Base-by-base conservation (phyloP, 345 rosid species). In the Leavenworthia alabamica region DNA sequence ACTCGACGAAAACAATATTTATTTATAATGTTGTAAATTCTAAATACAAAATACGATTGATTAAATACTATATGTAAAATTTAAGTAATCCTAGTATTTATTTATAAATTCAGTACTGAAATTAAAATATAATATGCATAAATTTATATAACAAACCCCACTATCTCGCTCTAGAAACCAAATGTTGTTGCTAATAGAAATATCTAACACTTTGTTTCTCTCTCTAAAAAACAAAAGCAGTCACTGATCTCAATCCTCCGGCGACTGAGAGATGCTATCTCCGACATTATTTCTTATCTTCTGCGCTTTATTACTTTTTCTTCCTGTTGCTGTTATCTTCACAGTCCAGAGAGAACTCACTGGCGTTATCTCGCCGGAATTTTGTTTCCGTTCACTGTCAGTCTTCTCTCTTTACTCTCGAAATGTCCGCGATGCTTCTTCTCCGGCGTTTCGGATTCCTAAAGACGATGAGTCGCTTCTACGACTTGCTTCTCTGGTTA, bases 291-390 rank as follows among this genome's bases (percentile, higher is more conserved):
- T 82, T 14, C 58, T 80, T 26, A 80, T 87, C 20, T 51, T 83
- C 4, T 79, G 84, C 29, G 92, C 80, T 69, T 64, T 85, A 4
- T 78, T 87, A 45, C 74, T 87, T 6, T 85, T 82, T 71, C 43
- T 87, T 11, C 87, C 96, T 5, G 68, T 85, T 0, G 93, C 85
- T 55, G 10, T 87, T 2, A 39, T 85, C 60, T 75, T 85, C 80
- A 80, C 86, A 12, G 47, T 75, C 62, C 79, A 61, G 7, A 63
- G 54, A 36, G 78, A 71, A 22, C 56, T 63, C 64, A 32, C 73
- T 47, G 23, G 68, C 39, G 20, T 65, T 56, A 5, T 66, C 24
- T 42, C 71, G 28, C 42, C 54, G 32, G 56, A 57, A 23, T 35
- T 69, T 54, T 36, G 39, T 42, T 12, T 11, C 42, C 24, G 17